These are phyloP conservation scores for Strobilomyces echinocephalus DNA, from an alignment of 768 basidiomycete species.

Conservation along the genomic window DNA sequence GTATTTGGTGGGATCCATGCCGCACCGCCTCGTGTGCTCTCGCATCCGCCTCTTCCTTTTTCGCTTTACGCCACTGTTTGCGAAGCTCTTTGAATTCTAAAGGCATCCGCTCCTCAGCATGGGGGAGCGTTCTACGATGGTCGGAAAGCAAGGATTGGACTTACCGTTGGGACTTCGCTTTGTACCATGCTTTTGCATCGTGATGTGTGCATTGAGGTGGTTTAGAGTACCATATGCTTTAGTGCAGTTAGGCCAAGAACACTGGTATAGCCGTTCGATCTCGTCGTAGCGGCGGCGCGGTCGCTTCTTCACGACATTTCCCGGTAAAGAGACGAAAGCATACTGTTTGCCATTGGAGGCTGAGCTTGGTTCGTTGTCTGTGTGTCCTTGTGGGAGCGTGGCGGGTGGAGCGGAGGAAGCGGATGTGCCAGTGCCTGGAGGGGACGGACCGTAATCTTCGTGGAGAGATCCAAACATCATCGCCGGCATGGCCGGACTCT, in stretches of 20 bases:
- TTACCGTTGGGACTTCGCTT: constrained; percentile 88
- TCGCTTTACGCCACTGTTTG: constrained; percentile 92
- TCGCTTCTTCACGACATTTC: constrained; percentile 77
- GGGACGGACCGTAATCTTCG: constrained; percentile 55
- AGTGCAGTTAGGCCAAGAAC: constrained; percentile 71
- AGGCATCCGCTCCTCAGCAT: constrained; percentile 8
- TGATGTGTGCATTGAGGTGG: constrained; percentile 95
- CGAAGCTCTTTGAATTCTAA: constrained; percentile 97
- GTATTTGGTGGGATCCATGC: constrained; percentile 17
- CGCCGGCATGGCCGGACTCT: constrained; percentile 29
- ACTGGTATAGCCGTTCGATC: constrained; percentile 90
- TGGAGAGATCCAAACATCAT: constrained; percentile 42
- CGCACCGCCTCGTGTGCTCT: constrained; percentile 15
- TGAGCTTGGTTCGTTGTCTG: constrained; percentile 25
- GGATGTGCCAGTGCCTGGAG: constrained; percentile 59
- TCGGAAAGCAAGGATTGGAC: constrained; percentile 23
- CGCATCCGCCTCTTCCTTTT: constrained; percentile 62
- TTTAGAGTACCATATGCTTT: constrained; percentile 94
- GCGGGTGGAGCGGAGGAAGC: constrained; percentile 44
- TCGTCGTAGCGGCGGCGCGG: constrained; percentile 88
- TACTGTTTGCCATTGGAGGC: constrained; percentile 62
- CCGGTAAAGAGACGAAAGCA: constrained; percentile 76
- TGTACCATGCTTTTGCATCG: constrained; percentile 94
- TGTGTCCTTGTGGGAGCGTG: constrained; percentile 21
- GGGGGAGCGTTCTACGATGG: background rate